Conservation (phyloP, 2,329 filamentous ascomycete species). For the Diaporthe sp. region DNA sequence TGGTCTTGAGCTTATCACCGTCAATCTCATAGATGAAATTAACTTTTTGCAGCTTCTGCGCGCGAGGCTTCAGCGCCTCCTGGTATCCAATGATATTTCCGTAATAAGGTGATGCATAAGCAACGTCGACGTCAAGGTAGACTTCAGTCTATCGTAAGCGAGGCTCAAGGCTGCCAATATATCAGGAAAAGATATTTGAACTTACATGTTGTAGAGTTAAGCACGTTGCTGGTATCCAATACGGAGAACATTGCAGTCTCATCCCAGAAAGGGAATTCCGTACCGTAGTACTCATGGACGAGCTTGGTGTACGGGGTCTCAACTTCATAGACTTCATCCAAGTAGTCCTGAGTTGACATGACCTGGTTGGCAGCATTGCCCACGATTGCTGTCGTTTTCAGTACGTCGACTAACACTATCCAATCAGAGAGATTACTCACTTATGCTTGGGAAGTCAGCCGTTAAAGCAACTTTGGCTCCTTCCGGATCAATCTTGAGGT, state of each 20-base stretch:
- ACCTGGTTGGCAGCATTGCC: conserved; percentile 60
- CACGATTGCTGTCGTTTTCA: conserved; percentile 50
- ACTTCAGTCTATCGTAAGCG: conserved; percentile 29
- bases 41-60: conserved; percentile 43
- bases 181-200: background rate
- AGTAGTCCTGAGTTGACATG: conserved; percentile 53
- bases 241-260: conserved; percentile 44
- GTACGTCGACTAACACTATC: background rate
- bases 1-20: conserved; percentile 52
- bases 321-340: conserved; percentile 43
- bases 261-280: conserved; percentile 45
- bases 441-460: conserved; percentile 60
- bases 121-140: conserved; percentile 45
- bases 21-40: conserved; percentile 43
- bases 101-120: conserved; percentile 43
- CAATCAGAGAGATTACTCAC: conserved; percentile 18
- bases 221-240: conserved; percentile 41
- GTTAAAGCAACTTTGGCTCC: conserved; percentile 63
- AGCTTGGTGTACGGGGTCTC: conserved; percentile 43
- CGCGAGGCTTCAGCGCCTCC: conserved; percentile 37
- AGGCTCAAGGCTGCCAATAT: background rate
- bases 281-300: conserved; percentile 35
- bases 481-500: conserved; percentile 65
- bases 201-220: conserved; percentile 45
- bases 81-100: conserved; percentile 45